phyloP scores from a whole-genome alignment of 2,329 filamentous ascomycete species.

The Phialophora chinensis region DNA sequence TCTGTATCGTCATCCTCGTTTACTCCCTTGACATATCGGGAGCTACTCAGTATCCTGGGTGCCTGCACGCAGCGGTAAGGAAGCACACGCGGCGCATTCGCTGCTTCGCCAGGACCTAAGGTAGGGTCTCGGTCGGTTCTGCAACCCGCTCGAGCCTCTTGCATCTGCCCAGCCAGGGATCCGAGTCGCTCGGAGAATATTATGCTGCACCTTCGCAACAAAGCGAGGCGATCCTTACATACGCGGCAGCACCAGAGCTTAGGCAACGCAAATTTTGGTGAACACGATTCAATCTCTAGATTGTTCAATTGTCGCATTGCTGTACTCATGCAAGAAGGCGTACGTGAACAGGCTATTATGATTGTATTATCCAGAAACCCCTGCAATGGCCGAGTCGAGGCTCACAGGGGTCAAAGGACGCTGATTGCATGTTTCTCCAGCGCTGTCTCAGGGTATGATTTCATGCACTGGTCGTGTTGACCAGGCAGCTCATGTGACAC shows the following conservation, averaged over 20 bases:
- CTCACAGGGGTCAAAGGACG: constrained; percentile 22
- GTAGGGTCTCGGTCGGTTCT: constrained; percentile 25
- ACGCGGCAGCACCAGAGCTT: not conserved
- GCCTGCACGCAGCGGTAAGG: constrained; percentile 16
- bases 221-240: constrained; percentile 7
- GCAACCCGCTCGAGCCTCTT: constrained; percentile 19
- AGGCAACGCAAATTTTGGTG: not conserved
- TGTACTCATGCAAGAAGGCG: constrained; percentile 14
- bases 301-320: not conserved
- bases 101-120: constrained; percentile 6
- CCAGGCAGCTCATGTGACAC: constrained; percentile 30
- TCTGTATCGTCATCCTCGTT: constrained; percentile 19
- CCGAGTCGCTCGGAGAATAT: constrained; percentile 34
- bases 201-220: constrained; percentile 25
- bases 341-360: constrained; percentile 23
- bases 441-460: constrained; percentile 32
- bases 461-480: constrained; percentile 28
- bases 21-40: constrained; percentile 7
- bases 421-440: constrained; percentile 16
- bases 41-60: not conserved
- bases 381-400: constrained; percentile 14
- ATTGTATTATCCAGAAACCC: constrained; percentile 4
- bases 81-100: constrained; percentile 15
- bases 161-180: constrained; percentile 17
- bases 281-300: not conserved